Conservation (phyloP, 345 rosid species). For the Nephelium lappaceum region DNA sequence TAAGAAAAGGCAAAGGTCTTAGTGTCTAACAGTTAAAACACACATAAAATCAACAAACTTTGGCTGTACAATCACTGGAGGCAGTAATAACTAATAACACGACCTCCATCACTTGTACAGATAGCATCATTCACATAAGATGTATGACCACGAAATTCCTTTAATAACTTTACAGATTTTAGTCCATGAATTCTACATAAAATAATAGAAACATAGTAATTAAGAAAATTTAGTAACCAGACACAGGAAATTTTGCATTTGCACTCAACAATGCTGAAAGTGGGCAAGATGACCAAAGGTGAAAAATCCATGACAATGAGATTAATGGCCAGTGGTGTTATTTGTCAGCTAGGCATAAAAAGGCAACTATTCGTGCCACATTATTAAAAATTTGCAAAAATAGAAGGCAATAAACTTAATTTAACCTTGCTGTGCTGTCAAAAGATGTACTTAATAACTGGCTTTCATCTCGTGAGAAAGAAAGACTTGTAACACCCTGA, state of each 20-base stretch:
- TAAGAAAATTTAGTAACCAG: neutral
- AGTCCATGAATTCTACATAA: constrained; percentile 86
- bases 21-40: neutral
- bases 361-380: neutral
- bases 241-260: neutral
- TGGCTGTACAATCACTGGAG: constrained; percentile 90
- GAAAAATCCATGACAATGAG: neutral
- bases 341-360: neutral
- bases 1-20: neutral
- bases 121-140: constrained; percentile 93
- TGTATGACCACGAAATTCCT: constrained; percentile 92
- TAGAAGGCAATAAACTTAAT: constrained; percentile 10
- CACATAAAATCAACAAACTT: constrained; percentile 39
- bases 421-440: constrained; percentile 87
- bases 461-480: constrained; percentile 96
- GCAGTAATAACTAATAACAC: constrained; percentile 89
- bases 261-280: neutral
- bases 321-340: neutral
- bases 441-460: constrained; percentile 94
- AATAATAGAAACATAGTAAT: constrained; percentile 7
- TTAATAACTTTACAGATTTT: constrained; percentile 93
- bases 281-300: neutral
- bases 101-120: constrained; percentile 87
- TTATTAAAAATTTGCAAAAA: neutral
- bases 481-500: constrained; percentile 90